Percentiles rank a stretch among this genome's conserved stretches.
These are phyloP conservation scores for Hypomyces perniciosus DNA, from an alignment of 2,329 filamentous ascomycete species.

Conservation along the genomic window DNA sequence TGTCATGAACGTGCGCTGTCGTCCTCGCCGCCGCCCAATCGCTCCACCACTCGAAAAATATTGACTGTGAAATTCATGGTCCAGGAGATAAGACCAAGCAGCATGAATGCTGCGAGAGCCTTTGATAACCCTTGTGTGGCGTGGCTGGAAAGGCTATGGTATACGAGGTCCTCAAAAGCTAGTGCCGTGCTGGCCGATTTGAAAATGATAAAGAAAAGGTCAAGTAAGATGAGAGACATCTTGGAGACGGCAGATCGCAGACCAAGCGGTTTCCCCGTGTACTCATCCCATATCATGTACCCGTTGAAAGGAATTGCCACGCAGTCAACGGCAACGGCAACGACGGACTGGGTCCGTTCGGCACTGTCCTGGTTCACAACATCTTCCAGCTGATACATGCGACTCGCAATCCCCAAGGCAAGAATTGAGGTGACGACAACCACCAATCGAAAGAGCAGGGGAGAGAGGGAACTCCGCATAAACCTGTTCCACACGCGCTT, in stretches of 20 bases:
- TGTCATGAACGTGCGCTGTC: slow-evolving; percentile 13
- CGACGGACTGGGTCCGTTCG: slow-evolving; percentile 71
- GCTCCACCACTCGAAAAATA: slow-evolving; percentile 63
- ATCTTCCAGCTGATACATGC: slow-evolving; percentile 61
- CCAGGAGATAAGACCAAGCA: slow-evolving; percentile 84
- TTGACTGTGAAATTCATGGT: slow-evolving; percentile 83
- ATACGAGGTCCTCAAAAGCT: slow-evolving; percentile 77
- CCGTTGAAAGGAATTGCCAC: slow-evolving; percentile 84
- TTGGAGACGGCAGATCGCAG: slow-evolving; percentile 79
- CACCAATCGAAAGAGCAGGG: slow-evolving; percentile 72
- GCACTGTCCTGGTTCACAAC: slow-evolving; percentile 34
- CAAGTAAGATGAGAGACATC: slow-evolving; percentile 80
- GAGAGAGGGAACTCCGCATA: slow-evolving; percentile 77
- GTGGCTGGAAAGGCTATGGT: slow-evolving; percentile 35
- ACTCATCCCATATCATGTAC: slow-evolving; percentile 96
- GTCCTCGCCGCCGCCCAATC: slow-evolving; percentile 52
- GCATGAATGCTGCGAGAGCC: slow-evolving; percentile 69
- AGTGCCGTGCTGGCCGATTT: slow-evolving; percentile 88
- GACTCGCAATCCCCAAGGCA: slow-evolving; percentile 71
- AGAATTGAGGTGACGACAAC: slow-evolving; percentile 78
- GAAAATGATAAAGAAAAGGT: slow-evolving; percentile 96
- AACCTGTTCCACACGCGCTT: slow-evolving; percentile 62
- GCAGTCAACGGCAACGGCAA: slow-evolving; percentile 84
- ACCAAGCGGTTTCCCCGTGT: slow-evolving; percentile 87
- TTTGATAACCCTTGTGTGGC: slow-evolving; percentile 51